Conservation (phyloP, 129 eudicot genomes). For the Calendula officinalis region DNA sequence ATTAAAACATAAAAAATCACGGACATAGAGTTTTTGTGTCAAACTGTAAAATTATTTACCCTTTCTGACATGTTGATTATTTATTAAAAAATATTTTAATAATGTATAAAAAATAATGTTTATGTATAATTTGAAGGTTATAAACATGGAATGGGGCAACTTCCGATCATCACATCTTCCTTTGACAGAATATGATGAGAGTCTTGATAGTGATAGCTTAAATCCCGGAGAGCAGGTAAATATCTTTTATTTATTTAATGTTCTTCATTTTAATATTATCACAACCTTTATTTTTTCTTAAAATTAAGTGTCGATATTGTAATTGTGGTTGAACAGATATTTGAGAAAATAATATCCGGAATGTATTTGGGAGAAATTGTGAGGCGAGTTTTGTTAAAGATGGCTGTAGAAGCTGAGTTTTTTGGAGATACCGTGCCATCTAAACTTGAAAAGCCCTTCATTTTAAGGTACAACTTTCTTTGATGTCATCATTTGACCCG, state of each 20-base stretch:
- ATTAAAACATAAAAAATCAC: too few relatives aligned
- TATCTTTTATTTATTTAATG: not conserved
- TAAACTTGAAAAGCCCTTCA: slow-evolving; percentile 64
- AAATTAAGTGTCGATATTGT: not conserved
- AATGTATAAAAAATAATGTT: not conserved
- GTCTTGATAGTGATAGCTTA: slow-evolving; percentile 69
- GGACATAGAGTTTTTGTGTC: not conserved
- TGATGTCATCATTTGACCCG: too few relatives aligned
- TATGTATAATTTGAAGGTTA: slow-evolving; percentile 46
- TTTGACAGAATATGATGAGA: slow-evolving; percentile 66
- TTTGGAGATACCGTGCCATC: slow-evolving; percentile 76
- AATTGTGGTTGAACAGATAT: slow-evolving; percentile 40
- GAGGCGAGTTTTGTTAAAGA: slow-evolving; percentile 61
- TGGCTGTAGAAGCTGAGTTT: slow-evolving; percentile 75
- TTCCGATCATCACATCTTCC: slow-evolving; percentile 88
- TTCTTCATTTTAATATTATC: not conserved
- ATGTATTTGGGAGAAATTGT: slow-evolving; percentile 91
- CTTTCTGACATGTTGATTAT: not conserved
- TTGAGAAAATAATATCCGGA: slow-evolving; percentile 77
- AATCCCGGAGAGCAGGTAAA: slow-evolving; percentile 93
- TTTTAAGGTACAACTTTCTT: slow-evolving; percentile 47
- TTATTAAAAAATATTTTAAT: too few relatives aligned
- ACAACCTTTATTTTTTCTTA: not conserved
- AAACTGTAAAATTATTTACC: not conserved
- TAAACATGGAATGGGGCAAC: slow-evolving; percentile 97